These are phyloP conservation scores for Lactarius evosmus DNA, from an alignment of 768 basidiomycete species.

Conservation along the genomic window DNA sequence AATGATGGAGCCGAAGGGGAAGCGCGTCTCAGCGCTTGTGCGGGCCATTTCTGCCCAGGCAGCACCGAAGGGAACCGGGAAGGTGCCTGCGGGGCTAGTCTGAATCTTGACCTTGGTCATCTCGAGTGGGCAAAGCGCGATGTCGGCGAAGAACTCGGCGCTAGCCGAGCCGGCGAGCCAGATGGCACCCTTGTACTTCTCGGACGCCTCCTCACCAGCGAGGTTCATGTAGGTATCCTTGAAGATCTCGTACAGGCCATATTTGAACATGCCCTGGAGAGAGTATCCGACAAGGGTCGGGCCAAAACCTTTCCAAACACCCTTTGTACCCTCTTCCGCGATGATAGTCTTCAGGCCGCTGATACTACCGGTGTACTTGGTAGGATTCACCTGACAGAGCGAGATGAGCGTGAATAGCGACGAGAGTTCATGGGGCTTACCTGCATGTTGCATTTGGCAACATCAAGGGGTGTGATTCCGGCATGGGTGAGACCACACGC, in stretches of 20 bases:
- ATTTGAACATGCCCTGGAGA: conserved; percentile 97
- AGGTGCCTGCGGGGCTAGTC: conserved; percentile 69
- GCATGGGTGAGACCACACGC: conserved; percentile 89
- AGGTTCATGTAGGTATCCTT: conserved; percentile 90
- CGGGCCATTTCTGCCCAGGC: conserved; percentile 69
- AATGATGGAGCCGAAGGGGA: conserved; percentile 80
- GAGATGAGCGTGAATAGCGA: neutral
- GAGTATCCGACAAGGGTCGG: conserved; percentile 94
- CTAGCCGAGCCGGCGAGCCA: conserved; percentile 94
- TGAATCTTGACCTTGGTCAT: conserved; percentile 93
- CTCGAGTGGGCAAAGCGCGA: conserved; percentile 93
- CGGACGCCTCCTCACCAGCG: conserved; percentile 76
- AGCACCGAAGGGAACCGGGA: conserved; percentile 71
- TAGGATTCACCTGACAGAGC: conserved; percentile 60
- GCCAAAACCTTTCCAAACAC: conserved; percentile 93
- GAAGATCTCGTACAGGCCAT: conserved; percentile 96
- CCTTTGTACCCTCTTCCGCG: conserved; percentile 76
- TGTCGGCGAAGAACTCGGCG: conserved; percentile 93
- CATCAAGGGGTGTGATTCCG: conserved; percentile 82
- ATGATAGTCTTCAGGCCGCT: conserved; percentile 61
- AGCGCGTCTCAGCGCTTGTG: conserved; percentile 69
- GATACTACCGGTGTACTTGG: conserved; percentile 67
- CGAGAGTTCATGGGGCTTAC: conserved; percentile 37
- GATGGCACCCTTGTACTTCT: conserved; percentile 83
- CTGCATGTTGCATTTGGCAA: conserved; percentile 93